Conservation (phyloP, 2,329 filamentous ascomycete species). For the Waltergamsia citrina region DNA sequence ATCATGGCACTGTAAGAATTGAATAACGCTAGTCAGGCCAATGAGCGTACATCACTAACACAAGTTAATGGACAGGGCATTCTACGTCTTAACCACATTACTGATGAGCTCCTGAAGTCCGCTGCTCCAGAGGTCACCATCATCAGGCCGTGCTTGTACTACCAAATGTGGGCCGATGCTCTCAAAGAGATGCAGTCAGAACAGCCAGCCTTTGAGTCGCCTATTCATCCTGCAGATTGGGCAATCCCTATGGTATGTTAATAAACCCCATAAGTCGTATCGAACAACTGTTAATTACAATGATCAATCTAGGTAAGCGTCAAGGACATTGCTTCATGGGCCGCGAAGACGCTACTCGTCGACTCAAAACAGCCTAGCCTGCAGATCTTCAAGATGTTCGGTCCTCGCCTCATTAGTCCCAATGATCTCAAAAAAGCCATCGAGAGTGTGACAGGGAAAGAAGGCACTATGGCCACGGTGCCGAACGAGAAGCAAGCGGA, state of each 20-base stretch:
- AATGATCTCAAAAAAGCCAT: slow-evolving; percentile 16
- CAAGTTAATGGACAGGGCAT: slow-evolving; percentile 17
- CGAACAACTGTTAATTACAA: too few relatives aligned
- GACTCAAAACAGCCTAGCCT: slow-evolving; percentile 5
- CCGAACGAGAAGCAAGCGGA: slow-evolving; percentile 11
- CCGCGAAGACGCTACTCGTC: slow-evolving; percentile 12
- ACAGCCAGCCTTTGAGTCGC: slow-evolving; percentile 13
- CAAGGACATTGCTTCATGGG: slow-evolving; percentile 15
- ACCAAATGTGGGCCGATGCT: slow-evolving; percentile 11
- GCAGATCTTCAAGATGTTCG: slow-evolving; percentile 14
- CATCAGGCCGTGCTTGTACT: slow-evolving; percentile 7
- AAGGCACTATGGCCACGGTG: slow-evolving; percentile 12
- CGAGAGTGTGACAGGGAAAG: slow-evolving; percentile 15
- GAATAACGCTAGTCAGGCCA: not conserved
- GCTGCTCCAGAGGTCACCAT: slow-evolving; percentile 12
- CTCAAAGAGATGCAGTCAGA: slow-evolving; percentile 12
- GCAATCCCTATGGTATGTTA: slow-evolving; percentile 22
- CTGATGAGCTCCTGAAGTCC: slow-evolving; percentile 10
- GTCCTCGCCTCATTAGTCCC: slow-evolving; percentile 16
- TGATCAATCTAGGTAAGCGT: slow-evolving; percentile 23
- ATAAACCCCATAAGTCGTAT: too few relatives aligned
- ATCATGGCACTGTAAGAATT: slow-evolving; percentile 16
- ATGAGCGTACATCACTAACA: not conserved
- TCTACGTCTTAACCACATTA: slow-evolving; percentile 12
- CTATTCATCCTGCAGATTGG: slow-evolving; percentile 15